These are phyloP conservation scores for Pythium periplocum DNA, from an alignment of 352 stramenopile species.

Conservation along the genomic window DNA sequence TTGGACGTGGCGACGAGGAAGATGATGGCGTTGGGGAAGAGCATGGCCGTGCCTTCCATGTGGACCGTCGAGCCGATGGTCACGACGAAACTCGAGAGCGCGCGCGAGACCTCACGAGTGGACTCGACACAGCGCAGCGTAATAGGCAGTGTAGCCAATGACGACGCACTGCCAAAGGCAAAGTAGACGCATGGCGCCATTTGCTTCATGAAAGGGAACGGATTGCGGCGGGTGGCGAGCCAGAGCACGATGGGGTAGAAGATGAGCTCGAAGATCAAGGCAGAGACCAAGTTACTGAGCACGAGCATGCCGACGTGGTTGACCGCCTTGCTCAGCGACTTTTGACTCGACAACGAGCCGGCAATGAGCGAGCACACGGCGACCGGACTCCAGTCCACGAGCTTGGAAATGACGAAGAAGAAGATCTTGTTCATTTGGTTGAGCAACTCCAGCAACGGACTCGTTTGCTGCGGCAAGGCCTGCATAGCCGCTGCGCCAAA, in stretches of 20 bases:
- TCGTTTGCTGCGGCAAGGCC: constrained; percentile 43
- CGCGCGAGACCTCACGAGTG: constrained; percentile 49
- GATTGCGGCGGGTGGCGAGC: constrained; percentile 37
- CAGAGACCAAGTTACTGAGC: constrained; percentile 38
- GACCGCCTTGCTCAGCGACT: constrained; percentile 32
- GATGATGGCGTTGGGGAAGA: constrained; percentile 60
- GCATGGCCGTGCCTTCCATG: constrained; percentile 77
- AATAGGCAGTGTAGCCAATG: constrained; percentile 56
- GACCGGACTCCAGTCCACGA: constrained; percentile 60
- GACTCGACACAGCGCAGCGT: constrained; percentile 62
- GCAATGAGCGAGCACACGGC: constrained; percentile 69
- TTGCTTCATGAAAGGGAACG: constrained; percentile 49
- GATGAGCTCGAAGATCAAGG: constrained; percentile 43
- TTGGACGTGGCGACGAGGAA: constrained; percentile 58
- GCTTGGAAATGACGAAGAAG: constrained; percentile 53
- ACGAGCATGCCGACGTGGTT: constrained; percentile 55
- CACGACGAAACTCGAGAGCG: constrained; percentile 58
- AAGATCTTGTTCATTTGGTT: constrained; percentile 75
- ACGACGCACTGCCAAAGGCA: constrained; percentile 60
- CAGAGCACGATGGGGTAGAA: constrained; percentile 55
- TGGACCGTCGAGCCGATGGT: constrained; percentile 66
- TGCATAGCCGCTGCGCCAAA: constrained; percentile 55
- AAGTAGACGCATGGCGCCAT: constrained; percentile 65
- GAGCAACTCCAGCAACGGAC: constrained; percentile 45
- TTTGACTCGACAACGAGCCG: constrained; percentile 46